These are phyloP conservation scores for Heliocybe sulcata DNA, from an alignment of 1,284 basidiomycete species.

Conservation along the genomic window DNA sequence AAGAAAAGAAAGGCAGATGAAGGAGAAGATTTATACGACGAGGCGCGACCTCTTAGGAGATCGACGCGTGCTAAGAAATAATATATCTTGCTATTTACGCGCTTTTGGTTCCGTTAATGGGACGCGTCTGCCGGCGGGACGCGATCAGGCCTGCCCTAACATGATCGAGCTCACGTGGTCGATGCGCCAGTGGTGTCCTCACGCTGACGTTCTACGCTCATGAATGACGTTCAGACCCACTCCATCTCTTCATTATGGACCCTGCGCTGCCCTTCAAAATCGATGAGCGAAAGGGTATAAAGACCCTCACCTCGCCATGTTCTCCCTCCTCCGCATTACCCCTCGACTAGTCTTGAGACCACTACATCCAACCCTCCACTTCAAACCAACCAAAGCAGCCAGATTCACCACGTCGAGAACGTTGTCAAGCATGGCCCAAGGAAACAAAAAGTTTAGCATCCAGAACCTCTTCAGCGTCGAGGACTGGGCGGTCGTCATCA, in stretches of 20 bases:
- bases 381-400: not conserved
- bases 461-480: conserved; percentile 23
- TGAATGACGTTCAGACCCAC: not conserved
- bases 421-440: not conserved
- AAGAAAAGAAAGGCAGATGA: not conserved
- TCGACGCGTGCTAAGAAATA: conserved; percentile 1
- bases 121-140: not conserved
- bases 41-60: not conserved
- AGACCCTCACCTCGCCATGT: not conserved
- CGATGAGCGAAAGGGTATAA: not conserved
- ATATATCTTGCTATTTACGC: too few relatives aligned
- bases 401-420: not conserved
- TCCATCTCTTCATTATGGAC: not conserved
- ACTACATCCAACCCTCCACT: not conserved
- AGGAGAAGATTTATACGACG: not conserved
- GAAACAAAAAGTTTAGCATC: conserved; percentile 15
- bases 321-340: not conserved
- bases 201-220: not conserved
- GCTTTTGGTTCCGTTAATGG: not conserved
- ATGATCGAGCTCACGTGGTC: not conserved
- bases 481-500: conserved; percentile 27
- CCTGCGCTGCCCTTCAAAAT: not conserved
- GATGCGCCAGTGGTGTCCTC: not conserved
- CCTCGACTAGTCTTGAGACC: not conserved
- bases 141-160: not conserved